Percentiles rank a stretch among this genome's conserved stretches.
phyloP scores from a whole-genome alignment of 192 early-diverging fungal genomes.

The Backusella westeae region DNA sequence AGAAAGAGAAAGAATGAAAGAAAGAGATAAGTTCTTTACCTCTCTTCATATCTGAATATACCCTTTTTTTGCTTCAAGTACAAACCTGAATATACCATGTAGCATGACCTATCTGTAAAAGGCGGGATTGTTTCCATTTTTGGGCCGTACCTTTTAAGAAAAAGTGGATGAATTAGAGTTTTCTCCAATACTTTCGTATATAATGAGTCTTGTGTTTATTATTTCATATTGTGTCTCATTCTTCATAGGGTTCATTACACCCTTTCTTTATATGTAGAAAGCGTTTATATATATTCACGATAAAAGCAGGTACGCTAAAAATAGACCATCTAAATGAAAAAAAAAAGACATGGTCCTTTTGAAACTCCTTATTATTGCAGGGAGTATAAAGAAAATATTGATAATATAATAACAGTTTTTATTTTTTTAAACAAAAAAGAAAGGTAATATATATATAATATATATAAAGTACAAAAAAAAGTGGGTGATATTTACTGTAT shows the following conservation, averaged over 20 bases:
- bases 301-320: neutral
- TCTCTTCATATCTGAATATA: no score
- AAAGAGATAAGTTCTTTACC: no score
- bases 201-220: no score
- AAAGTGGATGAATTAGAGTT: neutral
- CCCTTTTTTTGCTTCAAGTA: no score
- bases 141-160: neutral
- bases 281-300: neutral
- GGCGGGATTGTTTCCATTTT: neutral
- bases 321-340: neutral
- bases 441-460: neutral
- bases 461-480: slow-evolving; percentile 1
- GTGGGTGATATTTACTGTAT: neutral
- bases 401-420: neutral
- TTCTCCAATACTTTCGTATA: no score
- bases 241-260: neutral
- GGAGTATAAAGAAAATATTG: neutral
- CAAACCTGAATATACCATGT: neutral
- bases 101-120: neutral
- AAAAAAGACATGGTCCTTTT: neutral
- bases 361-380: neutral
- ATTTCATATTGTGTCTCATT: neutral
- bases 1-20: no score
- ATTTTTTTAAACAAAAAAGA: neutral
- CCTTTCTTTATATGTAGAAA: no score